Evolutionary conservation across 2,329 filamentous ascomycete species (phyloP), one percentile per base, ranked within the genome.

Genomic region (Fusarium tuaranense): DNA sequence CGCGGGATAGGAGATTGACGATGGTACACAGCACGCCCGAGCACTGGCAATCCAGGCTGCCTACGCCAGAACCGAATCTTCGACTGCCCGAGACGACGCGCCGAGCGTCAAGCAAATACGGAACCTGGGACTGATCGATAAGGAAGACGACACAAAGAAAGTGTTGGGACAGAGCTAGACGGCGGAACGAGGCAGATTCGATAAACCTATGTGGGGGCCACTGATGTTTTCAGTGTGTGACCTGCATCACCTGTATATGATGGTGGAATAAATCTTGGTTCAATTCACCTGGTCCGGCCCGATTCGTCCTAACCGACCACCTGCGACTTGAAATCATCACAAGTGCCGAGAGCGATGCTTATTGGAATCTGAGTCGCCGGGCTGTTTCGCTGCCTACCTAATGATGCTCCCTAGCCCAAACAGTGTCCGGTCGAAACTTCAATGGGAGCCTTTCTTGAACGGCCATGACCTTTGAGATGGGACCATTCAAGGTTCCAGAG

Each of bases 81-180:
- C 92, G 78, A 92, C 93, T 78, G 89, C 93, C 73, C 91, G 94
- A 86, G 94, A 97, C 82, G 92, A 94, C 80, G 93, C 91, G 68
- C 95, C 95, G 70, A 95, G 90, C 74, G 93, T 94, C 7, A 94
- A 94, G 70, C 91, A 97, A 87, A 97, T 98, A 88, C 89, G 95
- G 83, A 95, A 93, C 83, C 84, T 98, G 72, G 96, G 96, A 53
- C 84, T 98, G 76, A 81, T 98, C 78, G 92, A 93, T 80, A 95
- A 95, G 83, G 93, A 97, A 77, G 94, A 97, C 78, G 94, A 97
- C 78, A 90, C 92, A 66, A 90, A 92, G 81, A 88, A 89, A 81
- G 88, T 90, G 67, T 77, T 90, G 61, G 85, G 84, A 39, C 80
- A 79, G 66, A 79, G 67, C 57, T 82, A 79, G 74, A 67, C 41